Base-by-base conservation (phyloP, 345 rosid genomes). In the Heritiera littoralis region DNA sequence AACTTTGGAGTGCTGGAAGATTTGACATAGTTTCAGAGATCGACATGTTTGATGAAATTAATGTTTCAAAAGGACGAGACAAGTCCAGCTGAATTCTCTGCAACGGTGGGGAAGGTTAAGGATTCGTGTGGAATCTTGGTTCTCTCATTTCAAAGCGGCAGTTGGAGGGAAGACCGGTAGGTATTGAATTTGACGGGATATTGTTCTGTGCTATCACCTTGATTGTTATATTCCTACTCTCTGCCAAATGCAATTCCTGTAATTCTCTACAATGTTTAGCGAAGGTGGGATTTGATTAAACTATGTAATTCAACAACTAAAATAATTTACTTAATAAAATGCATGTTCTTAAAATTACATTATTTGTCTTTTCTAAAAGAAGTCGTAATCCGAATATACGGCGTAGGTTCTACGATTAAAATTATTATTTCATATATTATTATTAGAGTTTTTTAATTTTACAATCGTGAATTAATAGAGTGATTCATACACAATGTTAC, bases 21-120 rank as follows among this genome's bases (percentile, higher is more conserved):
- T 51, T 56, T 8, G 82, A 68, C 61, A 82, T 23, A 3, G 84
- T 67, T 76, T 84, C 93, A n/a, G 72, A 71, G 64, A 67, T 70
- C 55, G 82, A 85, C 87, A 86, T 90, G 13, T 7, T 46, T 28
- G 18, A 46, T 20, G 43, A 13, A 63, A 32, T 10, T 5, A 15
- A 1, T 5, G 67, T 13, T 63, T 63, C 40, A 32, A 35, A 20
- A 2, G 23, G 4, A 3, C 30, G 23, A 59, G 3, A 28, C 2
- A 23, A 23, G 28, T 43, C n/a, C 51, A 67, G 9, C 3, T 38
- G 45, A 18, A 7, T 6, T 12, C 17, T 61, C 35, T 23, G 64
- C 13, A 59, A 20, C 2, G 0, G 0, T 0, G 5, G 28, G 28
- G 0, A n/a, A 58, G 4, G 9, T 58, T 20, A n/a, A 58, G 63